These are phyloP conservation scores for Pythium phragmiticola DNA, from an alignment of 352 stramenopile species.

Conservation along the genomic window DNA sequence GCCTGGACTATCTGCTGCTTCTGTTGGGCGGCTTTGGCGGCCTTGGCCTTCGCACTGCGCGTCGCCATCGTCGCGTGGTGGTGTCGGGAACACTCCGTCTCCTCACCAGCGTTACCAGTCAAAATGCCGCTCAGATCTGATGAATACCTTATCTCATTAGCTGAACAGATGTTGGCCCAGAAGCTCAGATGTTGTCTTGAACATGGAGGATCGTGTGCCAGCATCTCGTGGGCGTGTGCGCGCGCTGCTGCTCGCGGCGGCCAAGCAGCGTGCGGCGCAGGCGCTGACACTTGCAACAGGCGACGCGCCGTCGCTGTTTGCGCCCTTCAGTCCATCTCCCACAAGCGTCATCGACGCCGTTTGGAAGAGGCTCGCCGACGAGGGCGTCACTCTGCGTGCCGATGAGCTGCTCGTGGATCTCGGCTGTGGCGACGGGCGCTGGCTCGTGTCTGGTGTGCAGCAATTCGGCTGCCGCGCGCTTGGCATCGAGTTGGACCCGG, in stretches of 20 bases:
- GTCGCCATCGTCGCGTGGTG: conserved; percentile 26
- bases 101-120: conserved; percentile 24
- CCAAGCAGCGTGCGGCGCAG: conserved; percentile 44
- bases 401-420: conserved; percentile 78
- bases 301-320: conserved; percentile 43
- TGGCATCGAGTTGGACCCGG: conserved; percentile 65
- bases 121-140: conserved; percentile 31
- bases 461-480: conserved; percentile 58
- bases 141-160: background rate
- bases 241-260: conserved; percentile 63
- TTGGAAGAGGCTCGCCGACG: conserved; percentile 44
- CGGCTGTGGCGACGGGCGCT: conserved; percentile 77
- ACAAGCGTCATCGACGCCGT: conserved; percentile 54
- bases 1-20: conserved; percentile 2
- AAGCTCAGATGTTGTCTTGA: conserved; percentile 11
- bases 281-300: conserved; percentile 38
- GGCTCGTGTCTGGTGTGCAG: conserved; percentile 67
- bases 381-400: conserved; percentile 20
- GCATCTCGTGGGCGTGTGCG: conserved; percentile 34
- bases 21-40: conserved; percentile 18
- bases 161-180: background rate
- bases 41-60: conserved; percentile 26
- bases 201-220: background rate
- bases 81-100: background rate
- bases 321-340: conserved; percentile 75